A percentile compares a stretch with the other conserved stretches of the same genome.
Evolutionary conservation across 73 alveolate species (phyloP).

Genomic region (Paramecium sexaurelia): DNA sequence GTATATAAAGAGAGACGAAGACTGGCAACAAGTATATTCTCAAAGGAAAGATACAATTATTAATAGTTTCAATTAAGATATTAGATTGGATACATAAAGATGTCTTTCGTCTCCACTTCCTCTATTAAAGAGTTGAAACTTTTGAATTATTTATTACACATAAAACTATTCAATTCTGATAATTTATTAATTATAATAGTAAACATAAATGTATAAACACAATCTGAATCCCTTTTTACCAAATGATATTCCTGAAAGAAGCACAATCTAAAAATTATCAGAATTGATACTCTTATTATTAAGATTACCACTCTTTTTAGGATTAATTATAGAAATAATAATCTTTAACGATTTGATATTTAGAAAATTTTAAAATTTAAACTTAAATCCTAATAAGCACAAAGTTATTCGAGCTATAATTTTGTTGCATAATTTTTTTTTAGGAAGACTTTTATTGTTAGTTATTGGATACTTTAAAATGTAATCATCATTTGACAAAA

Average conservation of each 20-base stretch:
- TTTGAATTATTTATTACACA: background rate
- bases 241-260: background rate
- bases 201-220: background rate
- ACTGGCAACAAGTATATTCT: background rate
- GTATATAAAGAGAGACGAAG: background rate
- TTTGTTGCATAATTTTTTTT: background rate
- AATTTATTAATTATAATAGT: background rate
- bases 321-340: background rate
- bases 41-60: background rate
- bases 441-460: conserved; percentile 14
- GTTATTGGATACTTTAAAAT: background rate
- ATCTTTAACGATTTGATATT: background rate
- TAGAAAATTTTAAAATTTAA: background rate
- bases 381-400: background rate
- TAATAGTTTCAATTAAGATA: background rate
- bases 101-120: background rate
- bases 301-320: background rate
- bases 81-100: background rate
- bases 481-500: background rate
- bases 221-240: background rate
- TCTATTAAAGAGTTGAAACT: background rate
- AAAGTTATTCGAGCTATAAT: background rate
- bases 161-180: background rate
- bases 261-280: background rate
- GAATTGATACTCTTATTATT: background rate